Percentiles rank a stretch among this genome's conserved stretches.
Conservation (phyloP, 2,329 filamentous ascomycete genomes). For the Diaporthe sp. region DNA sequence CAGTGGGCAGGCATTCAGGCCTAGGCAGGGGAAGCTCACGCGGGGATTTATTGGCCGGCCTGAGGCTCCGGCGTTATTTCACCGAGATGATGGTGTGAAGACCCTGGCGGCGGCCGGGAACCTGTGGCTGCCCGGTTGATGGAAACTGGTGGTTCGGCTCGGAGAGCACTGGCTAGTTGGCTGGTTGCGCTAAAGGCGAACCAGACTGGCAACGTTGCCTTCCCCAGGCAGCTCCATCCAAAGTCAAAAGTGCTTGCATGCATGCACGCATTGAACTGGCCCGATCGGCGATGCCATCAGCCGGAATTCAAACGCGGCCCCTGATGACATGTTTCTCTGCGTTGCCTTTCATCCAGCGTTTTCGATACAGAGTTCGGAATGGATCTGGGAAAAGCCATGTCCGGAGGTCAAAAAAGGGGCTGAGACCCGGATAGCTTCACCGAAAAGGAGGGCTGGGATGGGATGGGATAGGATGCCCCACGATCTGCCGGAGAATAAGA, state of each 20-base stretch:
- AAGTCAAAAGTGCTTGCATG: conserved; percentile 14
- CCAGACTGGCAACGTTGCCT: conserved; percentile 24
- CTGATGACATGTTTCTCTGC: neutral
- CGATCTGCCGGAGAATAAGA: conserved; percentile 20
- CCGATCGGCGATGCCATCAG: conserved; percentile 20
- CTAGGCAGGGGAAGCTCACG: neutral
- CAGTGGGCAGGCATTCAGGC: conserved; percentile 20
- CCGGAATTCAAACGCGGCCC: conserved; percentile 1
- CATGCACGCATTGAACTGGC: neutral
- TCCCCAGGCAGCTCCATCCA: neutral
- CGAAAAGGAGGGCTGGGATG: conserved; percentile 20
- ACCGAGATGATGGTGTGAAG: conserved; percentile 32
- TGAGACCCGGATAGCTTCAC: conserved; percentile 27
- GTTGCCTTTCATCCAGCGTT: neutral
- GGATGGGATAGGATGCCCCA: conserved; percentile 11
- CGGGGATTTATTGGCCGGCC: conserved; percentile 25
- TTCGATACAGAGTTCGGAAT: neutral
- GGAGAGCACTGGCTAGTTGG: conserved; percentile 5
- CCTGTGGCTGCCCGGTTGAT: conserved; percentile 4
- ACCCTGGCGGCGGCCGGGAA: conserved; percentile 16
- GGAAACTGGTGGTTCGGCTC: conserved; percentile 16
- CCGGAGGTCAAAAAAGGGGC: conserved; percentile 28
- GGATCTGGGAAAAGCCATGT: conserved; percentile 1
- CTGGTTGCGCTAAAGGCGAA: conserved; percentile 2
- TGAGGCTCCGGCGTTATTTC: conserved; percentile 18